phyloP scores from a whole-genome alignment of 2,329 filamentous ascomycete species.

The Didymosphaeria variabile region DNA sequence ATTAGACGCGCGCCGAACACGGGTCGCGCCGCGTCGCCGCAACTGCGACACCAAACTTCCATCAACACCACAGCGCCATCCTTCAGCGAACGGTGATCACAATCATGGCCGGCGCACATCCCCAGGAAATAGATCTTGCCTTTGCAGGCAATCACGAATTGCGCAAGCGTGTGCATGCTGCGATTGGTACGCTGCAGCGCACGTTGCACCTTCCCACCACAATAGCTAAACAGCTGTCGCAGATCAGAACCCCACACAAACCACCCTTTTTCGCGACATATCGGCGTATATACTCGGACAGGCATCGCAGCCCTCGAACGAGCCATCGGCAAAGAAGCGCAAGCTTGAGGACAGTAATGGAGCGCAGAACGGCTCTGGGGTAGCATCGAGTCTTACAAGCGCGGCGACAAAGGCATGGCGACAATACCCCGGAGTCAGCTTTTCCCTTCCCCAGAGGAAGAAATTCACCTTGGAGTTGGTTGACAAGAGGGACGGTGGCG shows the following conservation, averaged over 20 bases:
- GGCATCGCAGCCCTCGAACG: conserved; percentile 29
- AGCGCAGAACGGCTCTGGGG: conserved; percentile 27
- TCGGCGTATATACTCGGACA: conserved; percentile 46
- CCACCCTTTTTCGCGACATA: conserved; percentile 48
- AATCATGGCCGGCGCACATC: conserved; percentile 30
- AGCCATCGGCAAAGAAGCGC: conserved; percentile 50
- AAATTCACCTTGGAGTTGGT: conserved; percentile 69
- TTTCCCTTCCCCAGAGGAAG: conserved; percentile 70
- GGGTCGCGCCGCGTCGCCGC: conserved; percentile 10
- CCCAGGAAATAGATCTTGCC: conserved; percentile 44
- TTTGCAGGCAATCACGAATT: conserved; percentile 46
- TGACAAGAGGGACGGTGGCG: conserved; percentile 51
- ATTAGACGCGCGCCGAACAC: background rate
- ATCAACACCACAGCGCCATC: conserved; percentile 18
- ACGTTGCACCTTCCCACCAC: conserved; percentile 11
- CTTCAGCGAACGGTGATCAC: background rate
- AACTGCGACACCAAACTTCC: conserved; percentile 15
- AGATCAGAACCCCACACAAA: conserved; percentile 46
- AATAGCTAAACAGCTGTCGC: conserved; percentile 17
- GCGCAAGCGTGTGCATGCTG: conserved; percentile 49
- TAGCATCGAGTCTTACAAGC: conserved; percentile 32
- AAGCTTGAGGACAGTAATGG: conserved; percentile 45
- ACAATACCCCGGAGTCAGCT: conserved; percentile 61
- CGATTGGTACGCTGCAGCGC: conserved; percentile 39
- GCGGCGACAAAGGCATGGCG: conserved; percentile 38